phyloP scores from a whole-genome alignment of 169 alveolate genomes.

The Toxoplasma gondii region DNA sequence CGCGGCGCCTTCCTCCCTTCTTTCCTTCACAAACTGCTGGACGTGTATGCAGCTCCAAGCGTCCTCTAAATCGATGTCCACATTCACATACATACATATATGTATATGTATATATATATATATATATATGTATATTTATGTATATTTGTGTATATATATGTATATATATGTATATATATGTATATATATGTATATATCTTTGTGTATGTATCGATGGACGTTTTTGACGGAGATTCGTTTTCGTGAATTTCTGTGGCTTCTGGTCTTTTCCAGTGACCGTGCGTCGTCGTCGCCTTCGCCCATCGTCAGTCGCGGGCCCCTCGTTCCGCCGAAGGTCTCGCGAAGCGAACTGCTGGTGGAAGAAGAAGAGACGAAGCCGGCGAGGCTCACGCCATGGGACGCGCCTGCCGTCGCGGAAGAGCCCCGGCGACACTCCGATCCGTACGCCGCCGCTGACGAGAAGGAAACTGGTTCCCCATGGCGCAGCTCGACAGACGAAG shows the following conservation, averaged over 20 bases:
- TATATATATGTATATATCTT: not conserved
- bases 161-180: not conserved
- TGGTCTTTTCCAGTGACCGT: not conserved
- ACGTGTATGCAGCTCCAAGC: no score
- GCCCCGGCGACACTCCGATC: not conserved
- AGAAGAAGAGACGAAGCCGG: not conserved
- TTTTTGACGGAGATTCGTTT: not conserved
- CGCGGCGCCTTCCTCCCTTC: no score
- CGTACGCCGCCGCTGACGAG: not conserved
- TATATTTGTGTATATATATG: not conserved
- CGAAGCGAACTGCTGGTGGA: not conserved
- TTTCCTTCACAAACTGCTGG: no score
- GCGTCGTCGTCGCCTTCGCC: not conserved
- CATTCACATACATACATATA: no score
- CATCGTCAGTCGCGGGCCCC: not conserved
- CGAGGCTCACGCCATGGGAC: not conserved
- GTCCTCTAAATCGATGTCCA: no score
- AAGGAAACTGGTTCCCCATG: not conserved
- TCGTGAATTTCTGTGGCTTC: not conserved
- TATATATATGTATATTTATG: not conserved
- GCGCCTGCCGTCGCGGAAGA: not conserved
- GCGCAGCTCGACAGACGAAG: not conserved
- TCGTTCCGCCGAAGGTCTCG: slow-evolving; percentile 5
- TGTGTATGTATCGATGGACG: not conserved
- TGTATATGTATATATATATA: not conserved